Percentiles rank a stretch among this genome's conserved stretches.
Conservation (phyloP, 768 basidiomycete genomes). For the Serendipita indica region DNA sequence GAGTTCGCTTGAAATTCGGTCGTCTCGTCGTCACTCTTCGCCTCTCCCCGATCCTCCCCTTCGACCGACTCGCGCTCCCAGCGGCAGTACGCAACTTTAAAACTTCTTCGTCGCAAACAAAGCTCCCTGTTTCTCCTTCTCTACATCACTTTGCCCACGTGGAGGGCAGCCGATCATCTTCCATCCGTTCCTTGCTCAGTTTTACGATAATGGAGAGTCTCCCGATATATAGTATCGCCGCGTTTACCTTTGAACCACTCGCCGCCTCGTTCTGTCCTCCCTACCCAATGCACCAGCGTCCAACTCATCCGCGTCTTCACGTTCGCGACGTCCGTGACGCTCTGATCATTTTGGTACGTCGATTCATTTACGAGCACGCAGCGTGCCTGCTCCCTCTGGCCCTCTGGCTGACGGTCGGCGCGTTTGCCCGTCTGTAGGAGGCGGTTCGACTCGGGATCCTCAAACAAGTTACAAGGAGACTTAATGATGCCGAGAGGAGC, state of each 20-base stretch:
- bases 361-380: neutral
- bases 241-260: neutral
- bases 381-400: neutral
- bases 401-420: neutral
- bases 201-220: neutral
- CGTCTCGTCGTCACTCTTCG: neutral
- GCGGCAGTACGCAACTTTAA: slow-evolving; percentile 10
- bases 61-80: no score
- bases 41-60: neutral
- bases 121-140: neutral
- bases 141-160: slow-evolving; percentile 3
- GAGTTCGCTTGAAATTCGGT: slow-evolving; percentile 6
- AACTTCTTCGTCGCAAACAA: neutral
- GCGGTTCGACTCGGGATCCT: slow-evolving; percentile 42
- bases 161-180: slow-evolving; percentile 5
- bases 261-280: slow-evolving; percentile 26
- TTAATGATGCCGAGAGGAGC: slow-evolving; percentile 44
- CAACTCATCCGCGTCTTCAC: slow-evolving; percentile 50
- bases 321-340: slow-evolving; percentile 52
- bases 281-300: slow-evolving; percentile 37
- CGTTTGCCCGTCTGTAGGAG: slow-evolving; percentile 24
- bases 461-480: slow-evolving; percentile 35
- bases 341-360: slow-evolving; percentile 35
- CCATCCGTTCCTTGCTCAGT: slow-evolving; percentile 7
- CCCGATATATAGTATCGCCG: slow-evolving; percentile 7